Base-by-base conservation (phyloP, 352 stramenopile species). In the Thraustotheca clavata region DNA sequence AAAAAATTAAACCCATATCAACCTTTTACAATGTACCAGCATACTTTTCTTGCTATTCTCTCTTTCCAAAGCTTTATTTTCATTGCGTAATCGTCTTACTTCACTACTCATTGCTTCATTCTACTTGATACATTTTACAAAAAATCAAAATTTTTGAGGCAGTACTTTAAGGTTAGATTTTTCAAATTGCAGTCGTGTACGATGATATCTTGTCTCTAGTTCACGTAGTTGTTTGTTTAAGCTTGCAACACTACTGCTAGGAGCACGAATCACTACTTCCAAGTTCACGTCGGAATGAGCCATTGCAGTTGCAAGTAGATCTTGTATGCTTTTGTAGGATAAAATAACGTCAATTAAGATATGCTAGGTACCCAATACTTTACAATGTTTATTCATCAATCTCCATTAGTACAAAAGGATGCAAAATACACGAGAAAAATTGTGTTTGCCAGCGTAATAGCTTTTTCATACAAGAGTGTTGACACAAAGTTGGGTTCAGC, bases 131-230 rank as follows among this genome's bases (percentile, higher is more conserved):
- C 11, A n/a, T n/a, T n/a, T 59, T 8, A 35, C 24, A 41, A 16
- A 16, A 2, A 35, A 12, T 49, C 29, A 5, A 9, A 59, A 6
- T 33, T 11, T 33, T 59, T 31, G 1, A 24, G 24, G 18, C 5
- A 29, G 31, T 20, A 88, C 79, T 75, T 88, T 81, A 18, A 89
- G 77, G 20, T 70, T 73, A 1, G 73, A 67, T 46, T 89, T 91
- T 43, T 93, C 83, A 14, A 91, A 69, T 29, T 77, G 74, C 29
- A 87, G 57, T 8, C 83, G 80, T 34, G 77, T 93, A 59, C 81
- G 80, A 36, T 90, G 90, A 71, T 87, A 93, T 11, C 84, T 74
- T 18, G 80, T 77, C 54, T 93, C 84, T 6, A 93, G 69, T 20
- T 71, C 77, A 33, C 87, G 89, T 22, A 91, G 68, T 52, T 93